A percentile compares a stretch with the other conserved stretches of the same genome.
phyloP scores from a whole-genome alignment of 345 rosid genomes.

The Brassica cretica region DNA sequence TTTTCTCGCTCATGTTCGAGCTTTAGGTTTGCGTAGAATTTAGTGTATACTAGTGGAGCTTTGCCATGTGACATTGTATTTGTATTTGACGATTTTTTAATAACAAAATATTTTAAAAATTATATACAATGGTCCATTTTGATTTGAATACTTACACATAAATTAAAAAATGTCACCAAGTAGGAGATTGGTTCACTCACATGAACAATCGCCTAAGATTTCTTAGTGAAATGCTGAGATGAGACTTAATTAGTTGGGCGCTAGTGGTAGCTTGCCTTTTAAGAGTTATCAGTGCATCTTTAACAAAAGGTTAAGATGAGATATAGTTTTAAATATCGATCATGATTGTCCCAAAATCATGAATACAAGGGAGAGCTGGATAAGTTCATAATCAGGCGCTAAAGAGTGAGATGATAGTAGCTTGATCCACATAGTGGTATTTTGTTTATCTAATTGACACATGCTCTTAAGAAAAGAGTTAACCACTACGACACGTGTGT shows the following conservation, averaged over 20 bases:
- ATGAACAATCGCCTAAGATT: neutral
- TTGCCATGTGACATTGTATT: neutral
- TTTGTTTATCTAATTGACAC: neutral
- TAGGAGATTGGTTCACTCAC: neutral
- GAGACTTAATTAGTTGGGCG: neutral
- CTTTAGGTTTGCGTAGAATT: neutral
- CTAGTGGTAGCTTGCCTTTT: neutral
- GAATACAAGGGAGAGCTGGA: neutral
- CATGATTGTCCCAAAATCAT: conserved; percentile 2
- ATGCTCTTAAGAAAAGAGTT: neutral
- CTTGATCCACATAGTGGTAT: neutral
- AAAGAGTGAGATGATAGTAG: neutral
- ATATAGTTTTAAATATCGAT: neutral
- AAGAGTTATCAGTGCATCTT: neutral
- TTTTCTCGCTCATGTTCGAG: neutral
- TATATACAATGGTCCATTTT: neutral
- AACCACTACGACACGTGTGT: neutral
- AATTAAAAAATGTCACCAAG: neutral
- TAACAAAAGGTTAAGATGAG: conserved; percentile 9
- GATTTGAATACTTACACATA: neutral
- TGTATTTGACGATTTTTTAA: no score
- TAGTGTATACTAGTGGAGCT: neutral
- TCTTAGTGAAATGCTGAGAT: neutral
- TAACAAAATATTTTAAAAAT: no score
- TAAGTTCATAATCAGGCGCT: neutral